These are phyloP conservation scores for Mycena indigotica DNA, from an alignment of 768 basidiomycete genomes.

Conservation along the genomic window DNA sequence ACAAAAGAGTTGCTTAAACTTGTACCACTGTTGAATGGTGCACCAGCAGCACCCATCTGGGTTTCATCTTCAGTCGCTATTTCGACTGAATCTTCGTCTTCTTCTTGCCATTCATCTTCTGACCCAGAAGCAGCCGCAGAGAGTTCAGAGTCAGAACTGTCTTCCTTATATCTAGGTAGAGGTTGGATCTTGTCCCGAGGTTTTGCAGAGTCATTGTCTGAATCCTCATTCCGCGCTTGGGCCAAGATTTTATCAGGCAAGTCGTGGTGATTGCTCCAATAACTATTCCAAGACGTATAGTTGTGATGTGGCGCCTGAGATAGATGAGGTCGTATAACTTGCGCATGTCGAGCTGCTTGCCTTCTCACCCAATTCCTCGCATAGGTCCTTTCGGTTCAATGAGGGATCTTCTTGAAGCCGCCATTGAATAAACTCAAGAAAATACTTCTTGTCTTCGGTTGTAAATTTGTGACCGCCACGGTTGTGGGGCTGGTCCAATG, in stretches of 20 bases:
- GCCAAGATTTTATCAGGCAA: conserved; percentile 67
- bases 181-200: conserved; percentile 27
- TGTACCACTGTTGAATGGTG: conserved; percentile 45
- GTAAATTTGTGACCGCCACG: conserved; percentile 66
- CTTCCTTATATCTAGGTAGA: conserved; percentile 38
- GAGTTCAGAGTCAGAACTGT: conserved; percentile 32
- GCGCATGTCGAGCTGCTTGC: conserved; percentile 31
- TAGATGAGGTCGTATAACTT: conserved; percentile 11
- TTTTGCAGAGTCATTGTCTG: conserved; percentile 28
- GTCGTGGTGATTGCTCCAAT: conserved; percentile 68
- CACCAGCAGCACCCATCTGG: conserved; percentile 56
- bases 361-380: conserved; percentile 58
- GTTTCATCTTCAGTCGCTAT: conserved; percentile 38
- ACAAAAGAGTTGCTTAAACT: not conserved
- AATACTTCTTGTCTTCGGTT: conserved; percentile 64
- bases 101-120: conserved; percentile 31
- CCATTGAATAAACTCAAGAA: conserved; percentile 68
- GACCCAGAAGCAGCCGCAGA: conserved; percentile 30
- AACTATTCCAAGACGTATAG: conserved; percentile 63
- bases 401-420: conserved; percentile 55
- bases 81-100: conserved; percentile 37
- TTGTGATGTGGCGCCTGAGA: conserved; percentile 68
- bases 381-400: conserved; percentile 56
- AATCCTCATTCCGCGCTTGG: conserved; percentile 35
- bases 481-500: conserved; percentile 31